Percentiles rank a stretch among this genome's conserved stretches.
These are phyloP conservation scores for Hyaloscypha bicolor DNA, from an alignment of 495 filamentous ascomycete species.

Conservation along the genomic window DNA sequence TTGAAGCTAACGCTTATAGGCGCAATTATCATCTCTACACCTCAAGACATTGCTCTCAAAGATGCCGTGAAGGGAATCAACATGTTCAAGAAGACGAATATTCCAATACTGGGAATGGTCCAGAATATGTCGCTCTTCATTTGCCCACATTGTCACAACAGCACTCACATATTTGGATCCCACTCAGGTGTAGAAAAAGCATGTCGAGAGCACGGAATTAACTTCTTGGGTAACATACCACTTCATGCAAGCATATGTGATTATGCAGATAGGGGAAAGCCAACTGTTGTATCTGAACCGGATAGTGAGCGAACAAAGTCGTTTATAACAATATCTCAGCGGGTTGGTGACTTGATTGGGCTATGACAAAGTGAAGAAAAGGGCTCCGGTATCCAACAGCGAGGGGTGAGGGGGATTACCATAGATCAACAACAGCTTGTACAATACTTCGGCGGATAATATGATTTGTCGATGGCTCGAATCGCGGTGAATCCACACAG, in stretches of 20 bases:
- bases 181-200: slow-evolving; percentile 51
- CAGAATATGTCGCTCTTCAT: slow-evolving; percentile 92
- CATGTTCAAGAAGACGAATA: slow-evolving; percentile 84
- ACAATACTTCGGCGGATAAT: background rate
- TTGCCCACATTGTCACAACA: slow-evolving; percentile 74
- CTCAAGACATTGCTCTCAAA: slow-evolving; percentile 85
- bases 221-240: slow-evolving; percentile 86
- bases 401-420: background rate
- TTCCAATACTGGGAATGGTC: slow-evolving; percentile 83
- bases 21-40: slow-evolving; percentile 89
- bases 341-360: slow-evolving; percentile 46
- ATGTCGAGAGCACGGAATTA: slow-evolving; percentile 66
- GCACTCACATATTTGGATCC: slow-evolving; percentile 73
- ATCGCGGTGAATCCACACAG: too few species aligned
- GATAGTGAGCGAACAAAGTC: slow-evolving; percentile 68
- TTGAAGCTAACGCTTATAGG: slow-evolving; percentile 43
- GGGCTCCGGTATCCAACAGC: background rate
- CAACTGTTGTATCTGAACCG: slow-evolving; percentile 87
- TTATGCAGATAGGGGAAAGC: slow-evolving; percentile 86
- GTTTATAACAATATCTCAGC: slow-evolving; percentile 70
- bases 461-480: background rate
- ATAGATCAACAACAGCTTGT: background rate
- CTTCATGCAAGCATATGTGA: slow-evolving; percentile 84
- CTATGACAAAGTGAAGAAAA: slow-evolving; percentile 10
- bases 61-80: slow-evolving; percentile 89